These are phyloP conservation scores for Chlamydomonas sp. DNA, from an alignment of 139 green algal species.

Conservation along the genomic window DNA sequence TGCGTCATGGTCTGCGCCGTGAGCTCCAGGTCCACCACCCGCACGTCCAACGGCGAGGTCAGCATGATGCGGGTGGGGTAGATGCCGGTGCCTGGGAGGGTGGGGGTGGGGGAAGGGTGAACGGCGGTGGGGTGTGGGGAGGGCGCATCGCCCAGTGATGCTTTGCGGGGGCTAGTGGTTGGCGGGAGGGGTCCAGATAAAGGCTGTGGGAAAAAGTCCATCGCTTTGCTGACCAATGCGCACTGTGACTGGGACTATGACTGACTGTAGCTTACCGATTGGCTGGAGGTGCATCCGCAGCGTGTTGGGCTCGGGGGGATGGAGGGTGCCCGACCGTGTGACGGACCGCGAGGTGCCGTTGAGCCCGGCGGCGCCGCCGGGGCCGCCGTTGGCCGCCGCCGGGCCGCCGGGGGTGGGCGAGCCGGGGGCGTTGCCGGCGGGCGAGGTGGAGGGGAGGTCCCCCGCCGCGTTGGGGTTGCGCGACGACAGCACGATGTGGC, in stretches of 20 bases:
- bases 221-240: too few relatives aligned
- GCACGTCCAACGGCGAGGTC: slow-evolving; percentile 62
- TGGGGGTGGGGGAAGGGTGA: neutral
- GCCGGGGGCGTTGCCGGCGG: too few relatives aligned
- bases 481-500: slow-evolving; percentile 41
- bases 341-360: too few relatives aligned
- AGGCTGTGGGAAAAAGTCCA: too few relatives aligned
- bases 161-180: too few relatives aligned
- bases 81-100: slow-evolving; percentile 59
- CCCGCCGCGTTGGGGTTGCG: slow-evolving; percentile 11
- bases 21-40: slow-evolving; percentile 78
- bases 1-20: slow-evolving; percentile 57
- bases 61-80: slow-evolving; percentile 77
- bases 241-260: too few relatives aligned
- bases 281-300: slow-evolving; percentile 59
- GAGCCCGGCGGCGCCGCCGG: too few relatives aligned
- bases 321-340: neutral
- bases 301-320: slow-evolving; percentile 42
- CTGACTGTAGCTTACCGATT: neutral
- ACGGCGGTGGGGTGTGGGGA: neutral
- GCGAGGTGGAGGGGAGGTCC: too few relatives aligned
- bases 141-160: neutral
- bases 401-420: too few relatives aligned
- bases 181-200: too few relatives aligned
- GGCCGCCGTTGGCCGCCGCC: too few relatives aligned